phyloP scores from a whole-genome alignment of 345 rosid genomes.

The Anacardium occidentale region DNA sequence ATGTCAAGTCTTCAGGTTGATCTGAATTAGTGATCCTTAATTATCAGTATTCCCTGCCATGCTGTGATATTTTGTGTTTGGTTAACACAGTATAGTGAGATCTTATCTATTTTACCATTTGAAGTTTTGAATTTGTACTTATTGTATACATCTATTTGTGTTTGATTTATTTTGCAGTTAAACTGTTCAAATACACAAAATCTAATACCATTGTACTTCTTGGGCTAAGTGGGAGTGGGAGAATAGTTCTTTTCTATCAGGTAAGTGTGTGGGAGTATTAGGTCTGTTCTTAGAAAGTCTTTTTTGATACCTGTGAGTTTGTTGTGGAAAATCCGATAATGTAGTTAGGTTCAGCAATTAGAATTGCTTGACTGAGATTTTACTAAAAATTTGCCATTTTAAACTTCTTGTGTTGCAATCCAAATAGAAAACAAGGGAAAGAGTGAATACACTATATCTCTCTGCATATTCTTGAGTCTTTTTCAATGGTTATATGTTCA shows the following conservation, averaged over 20 bases:
- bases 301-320: background rate
- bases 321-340: background rate
- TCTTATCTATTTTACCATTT: background rate
- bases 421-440: background rate
- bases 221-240: conserved; percentile 86
- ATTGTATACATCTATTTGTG: background rate
- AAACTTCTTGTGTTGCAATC: background rate
- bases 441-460: too few species aligned
- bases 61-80: background rate
- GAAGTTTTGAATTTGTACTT: background rate
- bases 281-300: conserved; percentile 14
- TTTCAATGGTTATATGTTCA: background rate
- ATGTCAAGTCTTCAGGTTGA: too few species aligned
- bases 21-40: background rate
- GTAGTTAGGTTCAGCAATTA: background rate
- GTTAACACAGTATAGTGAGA: background rate
- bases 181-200: conserved; percentile 51
- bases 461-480: background rate
- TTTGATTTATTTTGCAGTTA: conserved; percentile 38
- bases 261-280: conserved; percentile 35
- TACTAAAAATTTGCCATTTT: background rate
- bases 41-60: background rate
- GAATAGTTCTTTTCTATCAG: conserved; percentile 76
- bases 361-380: background rate
- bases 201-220: conserved; percentile 70